Conservation (phyloP, 306 rosid genomes). For the Phaseolus lunatus region DNA sequence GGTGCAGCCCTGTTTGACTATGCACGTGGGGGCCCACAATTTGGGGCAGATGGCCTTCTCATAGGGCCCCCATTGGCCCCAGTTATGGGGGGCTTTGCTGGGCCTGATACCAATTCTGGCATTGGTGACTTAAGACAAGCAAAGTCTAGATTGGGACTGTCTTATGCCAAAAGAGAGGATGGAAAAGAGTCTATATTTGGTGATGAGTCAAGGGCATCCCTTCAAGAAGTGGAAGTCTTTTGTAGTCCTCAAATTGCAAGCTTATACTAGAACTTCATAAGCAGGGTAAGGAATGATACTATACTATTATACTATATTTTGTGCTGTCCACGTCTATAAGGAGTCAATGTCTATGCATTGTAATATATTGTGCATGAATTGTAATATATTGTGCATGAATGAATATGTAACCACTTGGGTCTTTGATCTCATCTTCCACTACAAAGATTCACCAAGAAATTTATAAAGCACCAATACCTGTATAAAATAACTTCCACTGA, state of each 20-base stretch:
- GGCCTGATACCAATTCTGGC: constrained; percentile 61
- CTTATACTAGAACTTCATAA: constrained; percentile 61
- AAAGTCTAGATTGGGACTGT: constrained; percentile 80
- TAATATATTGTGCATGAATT: neutral
- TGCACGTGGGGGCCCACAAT: constrained; percentile 85
- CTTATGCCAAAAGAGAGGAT: constrained; percentile 89
- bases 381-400: neutral
- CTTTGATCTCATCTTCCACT: constrained; percentile 41
- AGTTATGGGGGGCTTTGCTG: constrained; percentile 64
- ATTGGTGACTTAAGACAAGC: constrained; percentile 83
- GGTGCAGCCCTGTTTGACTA: constrained; percentile 62
- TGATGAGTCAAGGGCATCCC: constrained; percentile 67
- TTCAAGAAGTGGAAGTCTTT: constrained; percentile 82
- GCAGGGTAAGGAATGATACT: constrained; percentile 28
- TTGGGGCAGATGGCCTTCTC: constrained; percentile 87
- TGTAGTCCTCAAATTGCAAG: constrained; percentile 93
- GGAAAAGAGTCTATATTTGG: constrained; percentile 88
- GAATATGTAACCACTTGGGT: constrained; percentile 2
- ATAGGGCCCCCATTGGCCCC: constrained; percentile 61
- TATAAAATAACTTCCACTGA: constrained; percentile 38
- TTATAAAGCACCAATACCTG: constrained; percentile 14
- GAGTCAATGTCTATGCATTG: constrained; percentile 18
- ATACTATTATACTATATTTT: neutral
- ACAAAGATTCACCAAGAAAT: constrained; percentile 29
- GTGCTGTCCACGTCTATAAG: neutral